Conservation (phyloP, 108 stramenopile genomes). For the Fistulifera solaris region DNA sequence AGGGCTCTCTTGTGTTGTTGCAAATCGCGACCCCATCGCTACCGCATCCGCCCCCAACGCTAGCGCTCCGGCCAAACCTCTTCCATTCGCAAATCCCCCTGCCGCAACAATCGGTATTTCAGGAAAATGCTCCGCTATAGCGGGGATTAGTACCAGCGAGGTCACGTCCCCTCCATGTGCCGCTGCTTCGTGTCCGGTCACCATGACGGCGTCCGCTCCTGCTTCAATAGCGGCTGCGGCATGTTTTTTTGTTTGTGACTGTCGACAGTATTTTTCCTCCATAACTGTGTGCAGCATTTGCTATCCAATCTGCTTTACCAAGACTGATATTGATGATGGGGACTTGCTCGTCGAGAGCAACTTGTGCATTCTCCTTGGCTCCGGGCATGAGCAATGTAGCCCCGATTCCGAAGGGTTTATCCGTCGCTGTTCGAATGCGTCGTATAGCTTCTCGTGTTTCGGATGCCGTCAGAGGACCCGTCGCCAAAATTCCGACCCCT, state of each 20-base stretch:
- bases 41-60: slow-evolving; percentile 81
- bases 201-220: slow-evolving; percentile 80
- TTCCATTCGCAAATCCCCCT: slow-evolving; percentile 87
- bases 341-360: slow-evolving; percentile 79
- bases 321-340: slow-evolving; percentile 77
- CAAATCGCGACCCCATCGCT: slow-evolving; percentile 85
- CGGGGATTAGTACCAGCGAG: slow-evolving; percentile 61
- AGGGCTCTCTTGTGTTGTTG: slow-evolving; percentile 60
- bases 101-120: slow-evolving; percentile 79
- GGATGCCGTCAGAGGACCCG: slow-evolving; percentile 64
- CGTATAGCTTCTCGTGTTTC: slow-evolving; percentile 63
- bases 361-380: slow-evolving; percentile 68
- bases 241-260: slow-evolving; percentile 71
- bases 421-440: slow-evolving; percentile 47
- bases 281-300: slow-evolving; percentile 55
- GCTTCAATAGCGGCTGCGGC: slow-evolving; percentile 50
- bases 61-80: slow-evolving; percentile 72
- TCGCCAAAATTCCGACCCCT: slow-evolving; percentile 76
- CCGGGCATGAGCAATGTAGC: slow-evolving; percentile 84
- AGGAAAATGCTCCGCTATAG: slow-evolving; percentile 61
- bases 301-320: slow-evolving; percentile 85
- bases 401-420: slow-evolving; percentile 76
- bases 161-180: slow-evolving; percentile 88
- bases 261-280: slow-evolving; percentile 75
- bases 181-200: slow-evolving; percentile 88